These are phyloP conservation scores for Scorias spongiosa DNA, from an alignment of 2,329 filamentous ascomycete species.

Conservation along the genomic window DNA sequence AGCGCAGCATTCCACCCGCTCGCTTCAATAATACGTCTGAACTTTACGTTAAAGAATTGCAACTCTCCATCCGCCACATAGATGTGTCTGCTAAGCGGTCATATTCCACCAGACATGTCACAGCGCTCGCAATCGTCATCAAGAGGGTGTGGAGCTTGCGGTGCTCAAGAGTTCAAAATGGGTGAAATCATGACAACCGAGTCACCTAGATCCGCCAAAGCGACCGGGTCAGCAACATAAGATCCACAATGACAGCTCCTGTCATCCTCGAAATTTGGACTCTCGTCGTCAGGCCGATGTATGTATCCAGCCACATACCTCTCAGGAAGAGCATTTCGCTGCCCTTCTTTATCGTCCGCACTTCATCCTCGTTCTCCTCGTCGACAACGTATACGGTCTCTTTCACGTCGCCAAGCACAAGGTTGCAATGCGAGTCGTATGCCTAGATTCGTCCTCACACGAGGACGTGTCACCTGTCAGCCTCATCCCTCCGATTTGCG, in stretches of 20 bases:
- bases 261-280: conserved; percentile 1
- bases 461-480: conserved; percentile 2
- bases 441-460: conserved; percentile 42
- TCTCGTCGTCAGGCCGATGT: conserved; percentile 2
- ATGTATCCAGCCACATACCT: conserved; percentile 43
- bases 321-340: conserved; percentile 97
- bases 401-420: conserved; percentile 89
- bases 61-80: no score
- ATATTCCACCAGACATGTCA: no score
- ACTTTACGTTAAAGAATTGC: no score
- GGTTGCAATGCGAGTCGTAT: conserved; percentile 96
- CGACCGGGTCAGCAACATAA: background rate
- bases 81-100: no score
- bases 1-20: no score
- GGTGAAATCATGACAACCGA: conserved; percentile 34
- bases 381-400: conserved; percentile 93
- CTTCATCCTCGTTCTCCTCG: conserved; percentile 69
- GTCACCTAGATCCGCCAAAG: conserved; percentile 22
- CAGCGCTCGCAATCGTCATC: no score
- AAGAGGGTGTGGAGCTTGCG: no score
- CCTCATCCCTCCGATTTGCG: background rate
- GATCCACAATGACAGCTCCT: conserved; percentile 1
- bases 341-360: conserved; percentile 83
- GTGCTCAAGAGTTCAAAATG: background rate
- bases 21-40: no score